These are phyloP conservation scores for Schwanniomyces etchellsii DNA, from an alignment of 1,139 yeast genomes.

Conservation along the genomic window DNA sequence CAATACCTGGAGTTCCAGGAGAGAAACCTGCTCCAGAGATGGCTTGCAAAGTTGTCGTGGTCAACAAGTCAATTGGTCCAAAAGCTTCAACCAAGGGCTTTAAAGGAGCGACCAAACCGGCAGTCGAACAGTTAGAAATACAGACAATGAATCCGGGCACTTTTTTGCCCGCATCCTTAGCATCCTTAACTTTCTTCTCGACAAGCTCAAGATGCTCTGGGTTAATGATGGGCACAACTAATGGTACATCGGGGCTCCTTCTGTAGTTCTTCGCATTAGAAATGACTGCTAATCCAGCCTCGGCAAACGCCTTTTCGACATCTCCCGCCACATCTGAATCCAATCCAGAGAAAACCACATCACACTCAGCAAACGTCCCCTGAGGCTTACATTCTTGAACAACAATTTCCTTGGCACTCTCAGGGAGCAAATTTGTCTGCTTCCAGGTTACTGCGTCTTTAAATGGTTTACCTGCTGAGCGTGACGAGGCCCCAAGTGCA, in stretches of 20 bases:
- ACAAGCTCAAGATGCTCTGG: slow-evolving; percentile 86
- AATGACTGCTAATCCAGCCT: slow-evolving; percentile 74
- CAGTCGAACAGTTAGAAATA: slow-evolving; percentile 97
- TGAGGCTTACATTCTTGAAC: slow-evolving; percentile 78
- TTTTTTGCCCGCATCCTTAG: slow-evolving; percentile 46
- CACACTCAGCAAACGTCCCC: slow-evolving; percentile 76
- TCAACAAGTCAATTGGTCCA: slow-evolving; percentile 83
- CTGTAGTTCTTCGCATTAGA: slow-evolving; percentile 97
- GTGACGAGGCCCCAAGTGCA: slow-evolving; percentile 86
- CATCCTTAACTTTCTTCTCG: slow-evolving; percentile 51
- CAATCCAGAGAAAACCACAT: slow-evolving; percentile 88
- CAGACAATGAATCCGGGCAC: slow-evolving; percentile 84
- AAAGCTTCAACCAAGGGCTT: slow-evolving; percentile 84
- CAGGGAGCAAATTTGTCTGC: slow-evolving; percentile 82
- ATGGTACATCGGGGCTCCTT: slow-evolving; percentile 81
- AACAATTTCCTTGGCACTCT: slow-evolving; percentile 49
- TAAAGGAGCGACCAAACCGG: slow-evolving; percentile 94
- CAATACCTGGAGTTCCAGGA: slow-evolving; percentile 96
- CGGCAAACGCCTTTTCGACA: slow-evolving; percentile 79
- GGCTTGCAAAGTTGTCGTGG: slow-evolving; percentile 93
- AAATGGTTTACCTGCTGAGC: slow-evolving; percentile 90
- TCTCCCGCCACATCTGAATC: slow-evolving; percentile 94
- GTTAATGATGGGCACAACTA: slow-evolving; percentile 92
- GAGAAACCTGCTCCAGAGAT: slow-evolving; percentile 98
- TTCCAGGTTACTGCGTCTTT: slow-evolving; percentile 90